Evolutionary conservation across 1,284 basidiomycete genomes (phyloP).

Genomic region (Leccinum variabile): DNA sequence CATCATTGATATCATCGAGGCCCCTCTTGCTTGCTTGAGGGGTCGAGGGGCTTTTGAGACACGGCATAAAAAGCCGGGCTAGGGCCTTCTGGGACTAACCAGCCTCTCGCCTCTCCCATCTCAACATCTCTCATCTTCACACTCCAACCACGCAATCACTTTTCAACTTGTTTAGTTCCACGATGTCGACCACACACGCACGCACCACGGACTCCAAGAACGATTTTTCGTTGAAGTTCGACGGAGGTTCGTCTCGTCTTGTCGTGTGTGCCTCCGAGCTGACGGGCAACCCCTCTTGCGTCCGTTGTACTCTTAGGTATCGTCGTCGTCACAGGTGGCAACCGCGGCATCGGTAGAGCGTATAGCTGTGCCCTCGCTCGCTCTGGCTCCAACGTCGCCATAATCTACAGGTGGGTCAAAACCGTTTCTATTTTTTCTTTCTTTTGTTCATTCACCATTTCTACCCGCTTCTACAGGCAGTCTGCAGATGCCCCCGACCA

Average conservation of each 20-base stretch:
- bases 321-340: conserved; percentile 43
- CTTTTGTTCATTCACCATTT: neutral
- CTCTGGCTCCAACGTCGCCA: conserved; percentile 43
- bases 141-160: conserved; percentile 6
- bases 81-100: no score
- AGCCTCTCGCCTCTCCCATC: neutral
- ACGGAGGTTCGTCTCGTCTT: conserved; percentile 9
- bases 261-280: neutral
- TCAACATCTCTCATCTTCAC: neutral
- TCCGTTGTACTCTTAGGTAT: conserved; percentile 14
- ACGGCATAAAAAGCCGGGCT: conserved; percentile 14
- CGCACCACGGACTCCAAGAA: neutral
- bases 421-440: neutral
- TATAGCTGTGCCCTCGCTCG: conserved; percentile 44
- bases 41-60: conserved; percentile 19
- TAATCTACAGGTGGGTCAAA: conserved; percentile 41
- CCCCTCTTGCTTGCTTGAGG: neutral
- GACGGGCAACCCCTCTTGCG: neutral
- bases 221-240: conserved; percentile 1
- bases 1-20: neutral
- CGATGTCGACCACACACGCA: conserved; percentile 8
- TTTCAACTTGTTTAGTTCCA: conserved; percentile 1
- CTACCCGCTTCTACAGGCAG: conserved; percentile 14
- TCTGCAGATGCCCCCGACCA: conserved; percentile 42
- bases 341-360: conserved; percentile 48